Evolutionary conservation across 2,329 filamentous ascomycete species (phyloP).

Genomic region (Sporothrix protearum): DNA sequence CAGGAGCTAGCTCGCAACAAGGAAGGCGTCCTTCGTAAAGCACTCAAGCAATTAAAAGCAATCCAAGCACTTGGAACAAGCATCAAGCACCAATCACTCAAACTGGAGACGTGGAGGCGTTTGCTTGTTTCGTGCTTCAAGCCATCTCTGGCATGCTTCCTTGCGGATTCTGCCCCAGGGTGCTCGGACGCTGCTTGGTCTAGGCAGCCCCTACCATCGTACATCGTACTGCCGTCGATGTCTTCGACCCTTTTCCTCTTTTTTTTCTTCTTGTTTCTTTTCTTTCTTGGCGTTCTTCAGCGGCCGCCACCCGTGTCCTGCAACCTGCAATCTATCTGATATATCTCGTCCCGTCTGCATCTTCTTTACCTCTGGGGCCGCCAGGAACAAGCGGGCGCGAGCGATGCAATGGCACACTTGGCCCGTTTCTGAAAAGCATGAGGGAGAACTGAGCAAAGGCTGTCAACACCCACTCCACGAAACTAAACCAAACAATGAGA

Average conservation of each 20-base stretch:
- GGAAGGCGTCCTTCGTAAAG: neutral
- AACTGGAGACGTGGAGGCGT: neutral
- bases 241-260: neutral
- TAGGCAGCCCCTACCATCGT: neutral
- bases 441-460: neutral
- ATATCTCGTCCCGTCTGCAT: neutral
- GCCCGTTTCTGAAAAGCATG: constrained; percentile 4
- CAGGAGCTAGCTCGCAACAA: neutral
- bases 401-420: neutral
- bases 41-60: neutral
- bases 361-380: neutral
- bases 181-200: constrained; percentile 1
- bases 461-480: neutral
- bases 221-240: neutral
- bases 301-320: neutral
- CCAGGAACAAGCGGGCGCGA: neutral
- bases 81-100: neutral
- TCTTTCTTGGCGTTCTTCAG: neutral
- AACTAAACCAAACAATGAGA: neutral
- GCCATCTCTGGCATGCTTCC: constrained; percentile 4
- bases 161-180: neutral
- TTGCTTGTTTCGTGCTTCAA: constrained; percentile 10
- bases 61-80: neutral
- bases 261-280: neutral
- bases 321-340: neutral